Percentiles rank a stretch among this genome's conserved stretches.
Evolutionary conservation across 2,329 filamentous ascomycete genomes (phyloP).

Genomic region (Verticillium nubilum): DNA sequence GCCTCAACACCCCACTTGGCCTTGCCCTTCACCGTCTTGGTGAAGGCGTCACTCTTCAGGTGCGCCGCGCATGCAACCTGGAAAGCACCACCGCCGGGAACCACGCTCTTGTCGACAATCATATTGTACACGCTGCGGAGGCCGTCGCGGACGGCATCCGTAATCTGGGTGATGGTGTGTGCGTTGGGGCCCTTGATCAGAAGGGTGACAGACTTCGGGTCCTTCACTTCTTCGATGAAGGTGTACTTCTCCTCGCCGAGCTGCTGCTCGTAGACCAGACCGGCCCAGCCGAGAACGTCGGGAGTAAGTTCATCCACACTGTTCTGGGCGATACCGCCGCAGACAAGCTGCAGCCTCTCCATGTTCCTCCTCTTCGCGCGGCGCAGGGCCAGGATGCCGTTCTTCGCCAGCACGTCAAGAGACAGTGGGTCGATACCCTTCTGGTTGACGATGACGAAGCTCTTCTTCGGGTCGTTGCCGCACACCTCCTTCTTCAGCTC

Average conservation of each 20-base stretch:
- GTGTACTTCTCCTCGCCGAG: slow-evolving; percentile 99
- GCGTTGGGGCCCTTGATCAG: slow-evolving; percentile 97
- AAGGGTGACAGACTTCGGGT: slow-evolving; percentile 94
- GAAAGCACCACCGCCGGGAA: slow-evolving; percentile 92
- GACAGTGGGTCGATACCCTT: slow-evolving; percentile 98
- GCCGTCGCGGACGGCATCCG: slow-evolving; percentile 91
- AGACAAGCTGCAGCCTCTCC: slow-evolving; percentile 94
- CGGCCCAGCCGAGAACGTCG: slow-evolving; percentile 90
- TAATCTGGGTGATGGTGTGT: slow-evolving; percentile 95
- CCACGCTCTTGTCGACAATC: slow-evolving; percentile 95
- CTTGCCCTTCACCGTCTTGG: slow-evolving; percentile 93
- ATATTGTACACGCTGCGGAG: slow-evolving; percentile 98
- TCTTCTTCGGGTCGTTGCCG: slow-evolving; percentile 86
- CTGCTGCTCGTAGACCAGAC: slow-evolving; percentile 93
- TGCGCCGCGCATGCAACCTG: slow-evolving; percentile 89
- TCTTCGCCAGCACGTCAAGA: slow-evolving; percentile 94
- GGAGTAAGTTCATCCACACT: slow-evolving; percentile 89
- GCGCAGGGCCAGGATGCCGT: slow-evolving; percentile 90
- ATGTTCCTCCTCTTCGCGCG: slow-evolving; percentile 98
- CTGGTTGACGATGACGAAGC: slow-evolving; percentile 97
- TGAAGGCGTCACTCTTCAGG: slow-evolving; percentile 79
- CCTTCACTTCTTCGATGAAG: slow-evolving; percentile 97
- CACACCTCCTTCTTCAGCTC: slow-evolving; percentile 98
- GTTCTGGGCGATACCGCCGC: slow-evolving; percentile 88
- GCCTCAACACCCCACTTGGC: slow-evolving; percentile 93